Conservation (phyloP, 768 basidiomycete species). For the Calocera cornea region DNA sequence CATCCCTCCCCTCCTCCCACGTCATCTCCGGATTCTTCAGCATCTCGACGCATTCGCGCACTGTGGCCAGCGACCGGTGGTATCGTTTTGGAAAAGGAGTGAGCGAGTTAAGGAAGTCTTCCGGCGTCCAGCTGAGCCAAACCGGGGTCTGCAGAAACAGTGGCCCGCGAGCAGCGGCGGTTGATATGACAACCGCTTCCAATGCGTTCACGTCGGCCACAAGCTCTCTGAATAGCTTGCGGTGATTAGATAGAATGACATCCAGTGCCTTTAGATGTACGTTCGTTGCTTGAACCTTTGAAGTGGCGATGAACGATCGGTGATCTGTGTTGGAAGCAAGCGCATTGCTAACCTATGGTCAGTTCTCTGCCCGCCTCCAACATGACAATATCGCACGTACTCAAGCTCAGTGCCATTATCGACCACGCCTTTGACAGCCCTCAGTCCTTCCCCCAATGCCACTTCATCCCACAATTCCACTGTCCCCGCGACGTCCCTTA, state of each 20-base stretch:
- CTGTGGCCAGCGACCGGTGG: not conserved
- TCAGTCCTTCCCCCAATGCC: constrained; percentile 64
- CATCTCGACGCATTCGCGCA: not conserved
- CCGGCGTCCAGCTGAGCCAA: not conserved
- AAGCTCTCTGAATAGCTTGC: not conserved
- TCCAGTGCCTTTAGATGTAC: not conserved
- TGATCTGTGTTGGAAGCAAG: not conserved
- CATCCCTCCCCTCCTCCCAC: not conserved
- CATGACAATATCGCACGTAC: constrained; percentile 32
- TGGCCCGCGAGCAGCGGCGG: not conserved
- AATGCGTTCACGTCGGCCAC: not conserved
- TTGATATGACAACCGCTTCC: not conserved
- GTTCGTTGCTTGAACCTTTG: not conserved
- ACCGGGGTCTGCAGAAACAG: not conserved
- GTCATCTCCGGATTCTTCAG: not conserved
- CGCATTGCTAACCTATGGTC: not conserved
- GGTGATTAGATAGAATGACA: not conserved
- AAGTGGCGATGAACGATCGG: not conserved
- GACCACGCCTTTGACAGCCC: constrained; percentile 53
- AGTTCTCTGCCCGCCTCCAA: not conserved
- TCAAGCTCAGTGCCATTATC: constrained; percentile 75
- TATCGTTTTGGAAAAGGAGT: not conserved
- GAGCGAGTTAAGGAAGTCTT: not conserved
- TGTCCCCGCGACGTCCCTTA: constrained; percentile 52
- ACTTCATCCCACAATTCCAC: constrained; percentile 74